Conservation (phyloP, 805 yeast species). For the Starmerella asiatica region DNA sequence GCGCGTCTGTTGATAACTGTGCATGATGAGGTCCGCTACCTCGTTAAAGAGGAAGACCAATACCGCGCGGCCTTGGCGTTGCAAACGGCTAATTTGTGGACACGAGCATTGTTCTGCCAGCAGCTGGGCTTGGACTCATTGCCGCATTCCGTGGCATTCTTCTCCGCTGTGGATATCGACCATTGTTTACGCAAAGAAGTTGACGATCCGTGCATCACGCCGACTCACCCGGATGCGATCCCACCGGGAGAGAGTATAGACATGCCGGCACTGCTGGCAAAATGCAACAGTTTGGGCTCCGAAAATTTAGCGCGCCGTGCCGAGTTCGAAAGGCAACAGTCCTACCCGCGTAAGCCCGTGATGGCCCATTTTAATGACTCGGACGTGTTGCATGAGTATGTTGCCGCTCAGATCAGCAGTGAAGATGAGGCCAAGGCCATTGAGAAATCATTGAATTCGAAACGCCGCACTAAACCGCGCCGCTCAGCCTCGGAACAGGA, state of each 20-base stretch:
- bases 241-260: slow-evolving; percentile 68
- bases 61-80: slow-evolving; percentile 68
- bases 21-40: slow-evolving; percentile 84
- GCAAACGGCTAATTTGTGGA: slow-evolving; percentile 89
- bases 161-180: slow-evolving; percentile 87
- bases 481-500: too few species aligned
- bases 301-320: neutral
- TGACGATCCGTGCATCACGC: slow-evolving; percentile 80
- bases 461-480: too few species aligned
- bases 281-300: slow-evolving; percentile 18
- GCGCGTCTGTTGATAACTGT: slow-evolving; percentile 79
- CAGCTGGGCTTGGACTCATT: slow-evolving; percentile 77
- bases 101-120: slow-evolving; percentile 87
- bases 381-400: slow-evolving; percentile 9
- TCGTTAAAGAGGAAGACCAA: slow-evolving; percentile 59
- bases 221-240: slow-evolving; percentile 60
- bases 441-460: slow-evolving; percentile 4
- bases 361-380: slow-evolving; percentile 9
- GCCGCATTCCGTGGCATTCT: slow-evolving; percentile 92
- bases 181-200: slow-evolving; percentile 83
- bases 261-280: slow-evolving; percentile 38
- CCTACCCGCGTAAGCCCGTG: slow-evolving; percentile 9
- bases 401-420: slow-evolving; percentile 12
- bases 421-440: slow-evolving; percentile 8
- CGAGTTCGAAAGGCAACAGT: slow-evolving; percentile 2